phyloP scores from a whole-genome alignment of 352 stramenopile species.

The Halophytophthora polymorphica region DNA sequence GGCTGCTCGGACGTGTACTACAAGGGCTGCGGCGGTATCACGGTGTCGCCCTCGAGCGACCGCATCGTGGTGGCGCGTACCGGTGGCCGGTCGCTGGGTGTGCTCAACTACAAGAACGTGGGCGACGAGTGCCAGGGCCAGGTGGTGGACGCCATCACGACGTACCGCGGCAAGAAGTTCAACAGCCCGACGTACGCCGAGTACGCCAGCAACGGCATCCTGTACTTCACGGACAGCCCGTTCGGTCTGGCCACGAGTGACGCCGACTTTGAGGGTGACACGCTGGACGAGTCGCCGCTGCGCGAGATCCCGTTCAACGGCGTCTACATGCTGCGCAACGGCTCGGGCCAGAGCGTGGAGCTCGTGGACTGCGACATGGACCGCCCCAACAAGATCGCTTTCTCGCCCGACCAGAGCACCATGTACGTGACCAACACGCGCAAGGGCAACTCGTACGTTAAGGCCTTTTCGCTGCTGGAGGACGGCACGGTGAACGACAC shows the following conservation, averaged over 20 bases:
- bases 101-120: slow-evolving; percentile 61
- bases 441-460: slow-evolving; percentile 75
- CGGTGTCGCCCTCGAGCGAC: slow-evolving; percentile 56
- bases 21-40: slow-evolving; percentile 79
- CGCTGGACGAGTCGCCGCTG: slow-evolving; percentile 59
- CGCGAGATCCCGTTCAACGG: slow-evolving; percentile 79
- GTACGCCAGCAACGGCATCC: slow-evolving; percentile 55
- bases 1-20: slow-evolving; percentile 69
- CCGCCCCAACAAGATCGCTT: slow-evolving; percentile 82
- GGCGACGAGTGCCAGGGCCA: slow-evolving; percentile 54
- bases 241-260: slow-evolving; percentile 65
- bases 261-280: slow-evolving; percentile 60
- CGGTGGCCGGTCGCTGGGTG: slow-evolving; percentile 64
- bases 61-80: slow-evolving; percentile 74
- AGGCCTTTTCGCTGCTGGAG: slow-evolving; percentile 53
- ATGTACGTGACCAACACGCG: slow-evolving; percentile 85
- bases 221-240: slow-evolving; percentile 82
- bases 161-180: slow-evolving; percentile 73
- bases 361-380: slow-evolving; percentile 75
- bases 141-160: slow-evolving; percentile 72
- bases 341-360: slow-evolving; percentile 40
- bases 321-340: slow-evolving; percentile 65
- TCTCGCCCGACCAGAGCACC: slow-evolving; percentile 60
- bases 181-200: slow-evolving; percentile 73
- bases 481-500: slow-evolving; percentile 54